Evolutionary conservation across 2,329 filamentous ascomycete species (phyloP).

Genomic region (Aspergillus sp.): DNA sequence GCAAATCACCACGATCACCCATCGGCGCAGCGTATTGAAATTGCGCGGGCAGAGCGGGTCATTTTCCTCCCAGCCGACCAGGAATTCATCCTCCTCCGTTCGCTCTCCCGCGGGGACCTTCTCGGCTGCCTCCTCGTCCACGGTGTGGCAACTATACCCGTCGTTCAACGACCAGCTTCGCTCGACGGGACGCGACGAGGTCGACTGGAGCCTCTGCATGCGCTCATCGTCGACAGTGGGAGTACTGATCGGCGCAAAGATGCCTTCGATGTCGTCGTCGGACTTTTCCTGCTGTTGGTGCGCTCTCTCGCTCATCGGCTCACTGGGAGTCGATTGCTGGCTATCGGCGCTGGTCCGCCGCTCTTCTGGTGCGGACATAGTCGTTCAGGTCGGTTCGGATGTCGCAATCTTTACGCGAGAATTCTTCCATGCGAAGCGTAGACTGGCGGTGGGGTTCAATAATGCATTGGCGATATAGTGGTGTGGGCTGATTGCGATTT

Average conservation of each 20-base stretch:
- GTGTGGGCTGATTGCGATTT: too few species aligned
- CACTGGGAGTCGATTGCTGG: conserved; percentile 4
- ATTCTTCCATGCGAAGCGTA: too few species aligned
- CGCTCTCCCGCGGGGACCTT: conserved; percentile 14
- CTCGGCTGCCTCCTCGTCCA: conserved; percentile 24
- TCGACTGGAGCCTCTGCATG: conserved; percentile 21
- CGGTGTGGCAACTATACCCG: conserved; percentile 28
- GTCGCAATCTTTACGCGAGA: too few species aligned
- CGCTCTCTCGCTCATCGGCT: conserved; percentile 5
- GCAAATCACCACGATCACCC: conserved; percentile 76
- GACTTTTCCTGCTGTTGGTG: conserved; percentile 8
- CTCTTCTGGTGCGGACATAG: too few species aligned
- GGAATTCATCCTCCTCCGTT: conserved; percentile 45
- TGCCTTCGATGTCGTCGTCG: conserved; percentile 11
- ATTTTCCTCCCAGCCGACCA: conserved; percentile 73
- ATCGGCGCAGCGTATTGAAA: conserved; percentile 66
- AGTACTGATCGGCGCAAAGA: conserved; percentile 24
- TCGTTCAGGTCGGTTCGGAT: too few species aligned
- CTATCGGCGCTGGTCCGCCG: neutral
- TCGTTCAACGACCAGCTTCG: conserved; percentile 38
- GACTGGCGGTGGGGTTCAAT: too few species aligned
- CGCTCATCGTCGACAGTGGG: conserved; percentile 14
- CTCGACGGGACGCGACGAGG: conserved; percentile 27
- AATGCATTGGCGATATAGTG: too few species aligned
- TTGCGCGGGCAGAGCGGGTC: conserved; percentile 75